Evolutionary conservation across 2,329 filamentous ascomycete species (phyloP), one percentile per base, ranked within the genome.

Genomic region (Paracoccidioides lutzii): DNA sequence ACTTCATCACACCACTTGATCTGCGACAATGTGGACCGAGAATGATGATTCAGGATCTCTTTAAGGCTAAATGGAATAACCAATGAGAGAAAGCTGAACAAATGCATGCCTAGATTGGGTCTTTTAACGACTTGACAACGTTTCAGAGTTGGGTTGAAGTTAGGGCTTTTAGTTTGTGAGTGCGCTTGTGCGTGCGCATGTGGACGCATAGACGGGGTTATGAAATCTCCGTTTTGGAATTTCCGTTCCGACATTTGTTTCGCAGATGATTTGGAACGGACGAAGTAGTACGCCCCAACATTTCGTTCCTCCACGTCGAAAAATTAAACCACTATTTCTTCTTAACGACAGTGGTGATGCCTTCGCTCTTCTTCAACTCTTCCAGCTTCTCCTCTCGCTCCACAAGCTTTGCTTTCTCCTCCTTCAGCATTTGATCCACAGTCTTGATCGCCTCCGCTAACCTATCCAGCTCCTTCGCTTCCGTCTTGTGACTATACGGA

Each of bases 401-500:
- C 33, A 78, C 71, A 54, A 87, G 71, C 60, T 77, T 74, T 54
- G 78, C 77, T 69, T 85, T 85, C 71, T 87, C 85, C 54, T 78
- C 75, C 68, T 81, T 82, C 57, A 85, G 76, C 70, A 81, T 77
- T 59, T 75, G 78, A 61, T 80, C 78, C 59, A 84, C 77, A 64
- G 75, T 78, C 66, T 76, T 76, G 52, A 77, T 75, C 67, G 85
- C 81, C 55, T 80, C 77, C 55, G 80, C 76, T 44, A 88, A 80
- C 65, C 83, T 80, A 55, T 77, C 76, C 65, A 83, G 74, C 55
- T 87, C 86, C 58, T 83, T 83, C 59, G 75, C 76, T 72, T 87
- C 87, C 50, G 82, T 84, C 73, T 86, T 82, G 57, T 78, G 77
- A 69, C 84, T 87, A 67, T 88, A 90, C n/a, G 82, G 84, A 66